Evolutionary conservation across 2,329 filamentous ascomycete genomes (phyloP).

Genomic region (Mariannaea sp.): DNA sequence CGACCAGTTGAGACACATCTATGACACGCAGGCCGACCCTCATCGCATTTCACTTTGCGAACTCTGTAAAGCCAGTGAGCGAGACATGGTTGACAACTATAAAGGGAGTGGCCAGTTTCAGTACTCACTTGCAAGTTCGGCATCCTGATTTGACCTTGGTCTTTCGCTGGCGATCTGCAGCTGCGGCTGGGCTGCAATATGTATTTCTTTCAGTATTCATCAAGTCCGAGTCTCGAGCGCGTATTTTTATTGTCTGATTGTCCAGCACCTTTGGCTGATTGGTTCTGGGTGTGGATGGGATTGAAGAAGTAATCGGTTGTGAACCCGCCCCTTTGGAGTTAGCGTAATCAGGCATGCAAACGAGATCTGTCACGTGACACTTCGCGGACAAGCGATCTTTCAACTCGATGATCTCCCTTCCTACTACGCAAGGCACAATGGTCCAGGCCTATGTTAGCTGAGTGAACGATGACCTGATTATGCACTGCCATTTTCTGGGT

Average conservation of each 20-base stretch:
- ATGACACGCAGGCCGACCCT: constrained; percentile 3
- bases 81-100: background rate
- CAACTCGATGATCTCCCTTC: too few species aligned
- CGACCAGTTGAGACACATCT: constrained; percentile 4
- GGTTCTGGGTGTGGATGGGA: too few species aligned
- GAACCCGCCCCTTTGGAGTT: too few species aligned
- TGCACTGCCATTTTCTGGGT: too few species aligned
- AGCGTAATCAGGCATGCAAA: too few species aligned
- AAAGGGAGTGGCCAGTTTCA: background rate
- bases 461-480: too few species aligned
- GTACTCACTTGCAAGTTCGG: constrained; percentile 34
- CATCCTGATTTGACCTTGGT: constrained; percentile 33
- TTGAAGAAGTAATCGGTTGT: too few species aligned
- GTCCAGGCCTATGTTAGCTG: too few species aligned
- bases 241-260: background rate
- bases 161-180: background rate
- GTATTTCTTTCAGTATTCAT: background rate
- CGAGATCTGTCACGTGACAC: too few species aligned
- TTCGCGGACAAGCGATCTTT: too few species aligned
- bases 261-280: too few species aligned
- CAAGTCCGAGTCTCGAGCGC: background rate
- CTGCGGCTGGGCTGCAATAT: background rate
- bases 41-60: constrained; percentile 15
- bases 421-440: too few species aligned
- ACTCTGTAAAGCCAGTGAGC: constrained; percentile 6